Conservation (phyloP, 192 early-diverging fungal genomes). For the Linnemannia schmuckeri region DNA sequence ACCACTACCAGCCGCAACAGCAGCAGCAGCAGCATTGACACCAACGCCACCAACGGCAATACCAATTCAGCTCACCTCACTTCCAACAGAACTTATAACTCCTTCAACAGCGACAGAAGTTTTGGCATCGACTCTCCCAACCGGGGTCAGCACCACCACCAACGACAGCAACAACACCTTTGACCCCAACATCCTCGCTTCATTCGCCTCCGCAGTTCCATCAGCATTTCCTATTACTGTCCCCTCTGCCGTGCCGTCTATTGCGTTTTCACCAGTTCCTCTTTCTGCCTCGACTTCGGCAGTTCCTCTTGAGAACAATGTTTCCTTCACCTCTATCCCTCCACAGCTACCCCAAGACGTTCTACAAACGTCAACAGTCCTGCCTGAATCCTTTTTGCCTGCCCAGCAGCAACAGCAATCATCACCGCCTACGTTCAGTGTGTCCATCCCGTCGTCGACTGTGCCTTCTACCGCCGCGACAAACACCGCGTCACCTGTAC, state of each 20-base stretch:
- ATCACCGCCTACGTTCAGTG: background rate
- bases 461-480: background rate
- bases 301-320: background rate
- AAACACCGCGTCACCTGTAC: background rate
- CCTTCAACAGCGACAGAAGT: background rate
- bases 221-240: constrained; percentile 5
- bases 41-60: background rate
- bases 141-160: background rate
- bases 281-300: background rate
- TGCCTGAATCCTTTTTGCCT: background rate
- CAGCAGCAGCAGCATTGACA: background rate
- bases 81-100: background rate
- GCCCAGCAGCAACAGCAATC: background rate
- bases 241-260: background rate
- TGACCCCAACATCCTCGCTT: background rate
- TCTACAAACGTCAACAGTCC: background rate
- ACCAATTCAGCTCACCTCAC: background rate
- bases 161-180: background rate
- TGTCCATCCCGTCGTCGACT: background rate
- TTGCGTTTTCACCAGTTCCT: background rate
- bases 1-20: background rate
- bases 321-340: background rate
- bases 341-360: background rate
- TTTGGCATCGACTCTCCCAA: background rate
- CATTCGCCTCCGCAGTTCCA: constrained; percentile 4